Conservation (phyloP, 371 early-diverging fungal species). For the Mortierella sp. region DNA sequence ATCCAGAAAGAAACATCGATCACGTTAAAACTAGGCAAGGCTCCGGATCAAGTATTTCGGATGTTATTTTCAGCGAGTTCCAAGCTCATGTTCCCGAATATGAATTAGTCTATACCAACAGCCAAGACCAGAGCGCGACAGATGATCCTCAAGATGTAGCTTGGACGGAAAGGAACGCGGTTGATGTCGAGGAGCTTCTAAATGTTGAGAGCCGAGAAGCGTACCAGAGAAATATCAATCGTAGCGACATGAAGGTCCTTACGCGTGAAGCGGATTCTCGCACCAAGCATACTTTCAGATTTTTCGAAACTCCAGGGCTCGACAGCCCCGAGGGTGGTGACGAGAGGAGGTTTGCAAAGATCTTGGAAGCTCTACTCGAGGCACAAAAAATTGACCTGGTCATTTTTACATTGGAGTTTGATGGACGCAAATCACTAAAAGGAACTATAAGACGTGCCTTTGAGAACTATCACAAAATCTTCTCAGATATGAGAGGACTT, state of each 20-base stretch:
- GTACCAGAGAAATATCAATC: not conserved
- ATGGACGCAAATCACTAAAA: too few species aligned
- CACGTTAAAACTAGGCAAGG: conserved; percentile 4
- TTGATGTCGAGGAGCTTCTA: too few species aligned
- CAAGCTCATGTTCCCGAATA: too few species aligned
- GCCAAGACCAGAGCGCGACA: too few species aligned
- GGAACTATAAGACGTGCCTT: not conserved
- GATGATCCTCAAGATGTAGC: too few species aligned
- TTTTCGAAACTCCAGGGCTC: conserved; percentile 21
- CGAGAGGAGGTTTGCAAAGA: conserved; percentile 14
- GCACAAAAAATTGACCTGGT: conserved; percentile 5
- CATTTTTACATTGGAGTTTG: conserved; percentile 16
- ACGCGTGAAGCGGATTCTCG: not conserved
- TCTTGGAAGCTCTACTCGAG: not conserved
- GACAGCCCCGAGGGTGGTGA: conserved; percentile 13
- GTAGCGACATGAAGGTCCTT: not conserved
- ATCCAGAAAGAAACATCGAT: conserved; percentile 7
- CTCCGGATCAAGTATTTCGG: too few species aligned
- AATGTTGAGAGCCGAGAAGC: not conserved
- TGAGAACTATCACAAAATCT: not conserved
- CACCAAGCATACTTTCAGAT: not conserved
- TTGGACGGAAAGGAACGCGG: too few species aligned
- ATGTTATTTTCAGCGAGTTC: too few species aligned
- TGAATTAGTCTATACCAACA: too few species aligned
- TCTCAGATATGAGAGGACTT: not conserved